Conservation (phyloP, 345 rosid species). For the Corchorus olitorius region DNA sequence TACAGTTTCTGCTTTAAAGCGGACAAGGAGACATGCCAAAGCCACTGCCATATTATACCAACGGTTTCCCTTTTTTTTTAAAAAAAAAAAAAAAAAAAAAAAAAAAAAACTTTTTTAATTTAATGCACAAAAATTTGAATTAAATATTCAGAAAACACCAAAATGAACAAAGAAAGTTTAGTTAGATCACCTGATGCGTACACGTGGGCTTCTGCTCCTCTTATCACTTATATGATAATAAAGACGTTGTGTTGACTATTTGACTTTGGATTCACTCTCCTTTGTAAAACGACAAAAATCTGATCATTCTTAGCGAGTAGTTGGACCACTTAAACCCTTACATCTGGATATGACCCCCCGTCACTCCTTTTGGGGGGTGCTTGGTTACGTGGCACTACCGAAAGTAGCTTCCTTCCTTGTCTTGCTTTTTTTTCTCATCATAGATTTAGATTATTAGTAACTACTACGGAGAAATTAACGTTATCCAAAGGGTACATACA, state of each 20-base stretch:
- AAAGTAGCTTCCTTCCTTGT: constrained; percentile 1
- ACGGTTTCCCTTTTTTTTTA: constrained; percentile 17
- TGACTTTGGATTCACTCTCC: not conserved
- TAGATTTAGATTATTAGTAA: not conserved
- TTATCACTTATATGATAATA: not conserved
- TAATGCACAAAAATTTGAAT: too few relatives aligned
- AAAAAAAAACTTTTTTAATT: too few relatives aligned
- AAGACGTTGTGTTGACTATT: constrained; percentile 24
- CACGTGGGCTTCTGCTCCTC: constrained; percentile 39
- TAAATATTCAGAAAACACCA: too few relatives aligned
- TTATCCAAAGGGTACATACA: not conserved
- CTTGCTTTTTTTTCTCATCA: not conserved
- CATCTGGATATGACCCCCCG: constrained; percentile 15
- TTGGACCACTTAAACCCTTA: not conserved
- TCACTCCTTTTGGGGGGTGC: too few relatives aligned
- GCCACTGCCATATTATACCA: not conserved
- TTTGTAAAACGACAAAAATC: not conserved
- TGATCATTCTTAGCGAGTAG: not conserved
- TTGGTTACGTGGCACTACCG: constrained; percentile 28
- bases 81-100: not conserved
- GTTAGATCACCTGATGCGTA: not conserved
- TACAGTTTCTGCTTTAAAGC: constrained; percentile 10
- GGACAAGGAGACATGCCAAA: constrained; percentile 15
- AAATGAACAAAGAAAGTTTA: too few relatives aligned
- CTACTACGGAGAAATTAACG: not conserved